Conservation (phyloP, 2,329 filamentous ascomycete genomes). For the Fusarium nurragi region DNA sequence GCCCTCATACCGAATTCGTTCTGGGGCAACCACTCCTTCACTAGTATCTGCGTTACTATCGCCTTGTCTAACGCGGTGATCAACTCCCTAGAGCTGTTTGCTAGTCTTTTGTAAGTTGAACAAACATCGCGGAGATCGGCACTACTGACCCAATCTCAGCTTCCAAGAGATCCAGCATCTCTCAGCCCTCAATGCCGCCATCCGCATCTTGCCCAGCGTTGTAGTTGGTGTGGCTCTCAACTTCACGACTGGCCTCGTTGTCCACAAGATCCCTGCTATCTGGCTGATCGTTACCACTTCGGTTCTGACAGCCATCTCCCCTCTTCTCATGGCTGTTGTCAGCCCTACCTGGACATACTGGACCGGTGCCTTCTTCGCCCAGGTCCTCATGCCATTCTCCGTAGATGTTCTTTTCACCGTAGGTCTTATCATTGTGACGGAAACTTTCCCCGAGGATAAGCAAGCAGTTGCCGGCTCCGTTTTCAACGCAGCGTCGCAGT, state of each 20-base stretch:
- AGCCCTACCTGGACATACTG: conserved; percentile 61
- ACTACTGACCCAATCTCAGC: conserved; percentile 42
- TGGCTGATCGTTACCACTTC: conserved; percentile 54
- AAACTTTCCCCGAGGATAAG: conserved; percentile 64
- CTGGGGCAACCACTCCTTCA: conserved; percentile 67
- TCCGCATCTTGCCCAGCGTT: conserved; percentile 56
- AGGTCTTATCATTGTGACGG: conserved; percentile 62
- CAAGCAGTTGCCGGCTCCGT: conserved; percentile 70
- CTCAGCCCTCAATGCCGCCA: conserved; percentile 55
- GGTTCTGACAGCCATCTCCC: conserved; percentile 55
- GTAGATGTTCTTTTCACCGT: conserved; percentile 65
- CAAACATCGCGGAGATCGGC: not conserved
- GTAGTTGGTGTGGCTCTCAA: conserved; percentile 56
- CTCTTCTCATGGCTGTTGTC: conserved; percentile 65
- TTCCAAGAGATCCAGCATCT: conserved; percentile 61
- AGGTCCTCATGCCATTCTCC: conserved; percentile 54
- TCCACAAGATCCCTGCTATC: conserved; percentile 53
- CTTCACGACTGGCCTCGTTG: conserved; percentile 56
- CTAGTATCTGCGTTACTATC: conserved; percentile 62
- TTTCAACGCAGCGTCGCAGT: conserved; percentile 67
- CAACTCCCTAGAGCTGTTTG: conserved; percentile 58
- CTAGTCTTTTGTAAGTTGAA: conserved; percentile 57
- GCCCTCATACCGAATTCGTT: conserved; percentile 70
- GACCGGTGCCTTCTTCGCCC: conserved; percentile 56
- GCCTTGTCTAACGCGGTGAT: conserved; percentile 57